phyloP scores from a whole-genome alignment of 768 basidiomycete species.

The Pleurotus ostreatus region DNA sequence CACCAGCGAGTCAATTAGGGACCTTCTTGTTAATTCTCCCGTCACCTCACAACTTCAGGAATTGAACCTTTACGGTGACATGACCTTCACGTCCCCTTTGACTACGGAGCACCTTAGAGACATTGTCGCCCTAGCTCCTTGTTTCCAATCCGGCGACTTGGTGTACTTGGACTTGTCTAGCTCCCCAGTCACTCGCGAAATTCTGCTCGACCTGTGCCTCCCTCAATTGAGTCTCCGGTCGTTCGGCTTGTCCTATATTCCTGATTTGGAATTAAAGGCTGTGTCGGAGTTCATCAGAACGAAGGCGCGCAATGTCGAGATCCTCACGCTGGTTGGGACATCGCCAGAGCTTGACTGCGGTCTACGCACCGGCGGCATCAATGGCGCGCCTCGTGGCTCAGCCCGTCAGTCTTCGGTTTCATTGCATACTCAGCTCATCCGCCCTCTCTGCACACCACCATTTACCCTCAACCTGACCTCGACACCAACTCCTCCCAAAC shows the following conservation, averaged over 20 bases:
- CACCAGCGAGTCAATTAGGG: conserved; percentile 71
- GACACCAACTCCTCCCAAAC: conserved; percentile 24
- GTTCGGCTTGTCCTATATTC: conserved; percentile 86
- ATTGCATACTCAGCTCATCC: conserved; percentile 74
- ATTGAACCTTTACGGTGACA: conserved; percentile 86
- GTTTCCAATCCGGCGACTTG: conserved; percentile 70
- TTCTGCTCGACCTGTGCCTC: conserved; percentile 49
- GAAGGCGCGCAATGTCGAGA: conserved; percentile 76
- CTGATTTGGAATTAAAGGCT: conserved; percentile 57
- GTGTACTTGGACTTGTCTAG: conserved; percentile 91
- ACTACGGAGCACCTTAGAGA: conserved; percentile 58
- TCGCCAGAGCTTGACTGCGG: conserved; percentile 71
- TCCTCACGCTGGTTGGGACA: conserved; percentile 77
- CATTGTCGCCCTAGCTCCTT: conserved; percentile 72
- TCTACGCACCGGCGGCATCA: conserved; percentile 29
- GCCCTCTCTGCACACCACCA: conserved; percentile 76
- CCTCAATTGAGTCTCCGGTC: conserved; percentile 77
- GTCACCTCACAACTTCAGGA: conserved; percentile 63
- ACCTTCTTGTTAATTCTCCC: conserved; percentile 67
- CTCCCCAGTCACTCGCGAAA: conserved; percentile 59
- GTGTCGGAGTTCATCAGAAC: conserved; percentile 65
- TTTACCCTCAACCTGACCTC: conserved; percentile 55
- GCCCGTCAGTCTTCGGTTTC: conserved; percentile 69
- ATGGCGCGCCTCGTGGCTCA: conserved; percentile 26
- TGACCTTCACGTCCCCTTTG: conserved; percentile 75